A percentile compares a stretch with the other conserved stretches of the same genome.
phyloP scores from a whole-genome alignment of 306 rosid species.

The Quillaja saponaria region DNA sequence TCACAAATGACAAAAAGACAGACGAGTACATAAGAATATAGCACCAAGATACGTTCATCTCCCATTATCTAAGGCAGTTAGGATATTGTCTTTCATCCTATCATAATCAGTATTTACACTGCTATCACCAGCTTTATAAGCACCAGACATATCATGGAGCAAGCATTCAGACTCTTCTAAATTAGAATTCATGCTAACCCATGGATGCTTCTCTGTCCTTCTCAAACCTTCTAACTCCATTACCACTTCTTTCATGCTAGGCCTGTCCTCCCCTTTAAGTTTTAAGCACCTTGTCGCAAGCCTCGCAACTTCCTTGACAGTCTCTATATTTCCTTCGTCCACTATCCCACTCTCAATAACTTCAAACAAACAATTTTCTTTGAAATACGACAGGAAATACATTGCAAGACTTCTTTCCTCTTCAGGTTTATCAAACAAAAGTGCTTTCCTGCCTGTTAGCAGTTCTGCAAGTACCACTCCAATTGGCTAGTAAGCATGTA shows the following conservation, averaged over 20 bases:
- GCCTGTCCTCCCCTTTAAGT: slow-evolving; percentile 31
- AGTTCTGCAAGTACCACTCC: slow-evolving; percentile 41
- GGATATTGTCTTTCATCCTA: not conserved
- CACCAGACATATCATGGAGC: not conserved
- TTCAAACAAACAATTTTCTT: slow-evolving; percentile 10
- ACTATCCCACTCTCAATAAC: slow-evolving; percentile 19
- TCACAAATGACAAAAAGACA: too few species aligned
- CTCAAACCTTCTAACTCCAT: slow-evolving; percentile 31
- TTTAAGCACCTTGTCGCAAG: slow-evolving; percentile 14
- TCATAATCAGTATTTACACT: not conserved
- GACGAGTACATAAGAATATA: too few species aligned
- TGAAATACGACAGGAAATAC: slow-evolving; percentile 28
- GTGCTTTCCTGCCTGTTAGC: slow-evolving; percentile 31
- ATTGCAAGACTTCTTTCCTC: slow-evolving; percentile 25
- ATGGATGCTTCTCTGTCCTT: not conserved
- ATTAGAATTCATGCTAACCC: not conserved
- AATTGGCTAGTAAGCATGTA: slow-evolving; percentile 32
- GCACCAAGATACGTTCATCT: too few species aligned
- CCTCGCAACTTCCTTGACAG: slow-evolving; percentile 17
- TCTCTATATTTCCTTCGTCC: slow-evolving; percentile 15
- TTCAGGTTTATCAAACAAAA: slow-evolving; percentile 24
- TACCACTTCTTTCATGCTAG: slow-evolving; percentile 39
- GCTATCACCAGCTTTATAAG: not conserved
- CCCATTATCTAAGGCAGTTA: not conserved
- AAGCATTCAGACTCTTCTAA: not conserved